These are phyloP conservation scores for Delphinella strobiligena DNA, from an alignment of 2,329 filamentous ascomycete species.

Conservation along the genomic window DNA sequence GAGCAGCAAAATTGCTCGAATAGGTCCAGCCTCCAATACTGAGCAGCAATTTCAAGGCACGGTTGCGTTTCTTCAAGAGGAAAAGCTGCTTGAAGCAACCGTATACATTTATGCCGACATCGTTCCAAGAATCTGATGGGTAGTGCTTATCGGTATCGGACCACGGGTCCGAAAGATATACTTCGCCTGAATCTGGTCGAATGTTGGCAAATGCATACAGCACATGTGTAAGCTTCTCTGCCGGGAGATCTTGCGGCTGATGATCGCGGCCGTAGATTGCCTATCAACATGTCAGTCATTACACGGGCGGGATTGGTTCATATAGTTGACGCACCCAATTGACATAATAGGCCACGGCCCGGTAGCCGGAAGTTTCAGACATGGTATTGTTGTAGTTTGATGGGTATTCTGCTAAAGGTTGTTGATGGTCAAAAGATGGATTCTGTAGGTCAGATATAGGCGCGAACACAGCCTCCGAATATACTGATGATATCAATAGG, in stretches of 20 bases:
- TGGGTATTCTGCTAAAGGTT: not conserved
- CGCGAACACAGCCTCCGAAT: not conserved
- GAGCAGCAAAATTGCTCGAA: slow-evolving; percentile 62
- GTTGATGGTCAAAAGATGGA: slow-evolving; percentile 1
- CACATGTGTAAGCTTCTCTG: slow-evolving; percentile 72
- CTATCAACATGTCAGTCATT: slow-evolving; percentile 25
- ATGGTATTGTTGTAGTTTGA: slow-evolving; percentile 2
- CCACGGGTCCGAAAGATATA: slow-evolving; percentile 57
- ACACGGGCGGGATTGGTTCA: not conserved
- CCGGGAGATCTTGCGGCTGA: slow-evolving; percentile 72
- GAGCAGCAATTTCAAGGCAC: slow-evolving; percentile 66
- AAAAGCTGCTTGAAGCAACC: slow-evolving; percentile 69
- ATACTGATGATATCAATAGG: not conserved
- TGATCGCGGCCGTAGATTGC: slow-evolving; percentile 81
- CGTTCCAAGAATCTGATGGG: slow-evolving; percentile 51
- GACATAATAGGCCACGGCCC: slow-evolving; percentile 60
- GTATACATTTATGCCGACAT: slow-evolving; percentile 58
- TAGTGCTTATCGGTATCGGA: slow-evolving; percentile 61
- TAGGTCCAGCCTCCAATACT: slow-evolving; percentile 77
- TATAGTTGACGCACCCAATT: slow-evolving; percentile 41
- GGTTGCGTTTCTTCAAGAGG: slow-evolving; percentile 62
- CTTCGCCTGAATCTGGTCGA: slow-evolving; percentile 64
- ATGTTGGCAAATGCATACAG: slow-evolving; percentile 90
- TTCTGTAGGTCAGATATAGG: not conserved
- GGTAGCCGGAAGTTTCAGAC: slow-evolving; percentile 35